Evolutionary conservation across 495 filamentous ascomycete genomes (phyloP).

Genomic region (Hyaloscypha hepaticicola): DNA sequence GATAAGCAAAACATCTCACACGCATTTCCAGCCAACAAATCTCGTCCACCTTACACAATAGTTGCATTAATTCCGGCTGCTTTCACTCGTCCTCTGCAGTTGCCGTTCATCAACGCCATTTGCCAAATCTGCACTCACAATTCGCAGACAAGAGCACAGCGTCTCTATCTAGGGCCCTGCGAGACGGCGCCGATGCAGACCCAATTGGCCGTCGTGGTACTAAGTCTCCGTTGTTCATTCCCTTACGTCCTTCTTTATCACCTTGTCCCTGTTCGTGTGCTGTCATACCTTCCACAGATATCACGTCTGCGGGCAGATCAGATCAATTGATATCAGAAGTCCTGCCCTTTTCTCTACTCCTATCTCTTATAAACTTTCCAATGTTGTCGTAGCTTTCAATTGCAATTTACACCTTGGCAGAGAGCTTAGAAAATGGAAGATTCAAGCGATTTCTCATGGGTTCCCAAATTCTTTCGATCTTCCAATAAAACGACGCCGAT

Average conservation of each 20-base stretch:
- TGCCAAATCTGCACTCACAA: slow-evolving; percentile 4
- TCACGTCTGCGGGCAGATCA: slow-evolving; percentile 6
- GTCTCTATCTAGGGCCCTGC: not conserved
- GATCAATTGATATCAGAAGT: not conserved
- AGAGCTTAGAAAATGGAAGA: slow-evolving; percentile 16
- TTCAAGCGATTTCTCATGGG: slow-evolving; percentile 25
- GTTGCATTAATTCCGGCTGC: not conserved
- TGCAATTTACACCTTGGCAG: not conserved
- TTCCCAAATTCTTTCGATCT: slow-evolving; percentile 26
- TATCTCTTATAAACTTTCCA: slow-evolving; percentile 10
- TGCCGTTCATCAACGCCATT: slow-evolving; percentile 1
- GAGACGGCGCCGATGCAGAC: slow-evolving; percentile 5
- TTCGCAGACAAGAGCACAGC: not conserved
- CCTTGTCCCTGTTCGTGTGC: slow-evolving; percentile 5
- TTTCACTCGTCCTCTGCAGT: not conserved
- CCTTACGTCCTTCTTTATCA: slow-evolving; percentile 26
- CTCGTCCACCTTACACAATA: slow-evolving; percentile 8
- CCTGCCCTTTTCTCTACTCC: not conserved
- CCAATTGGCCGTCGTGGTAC: slow-evolving; percentile 16
- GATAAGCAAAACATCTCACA: slow-evolving; percentile 1
- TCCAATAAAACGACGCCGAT: slow-evolving; percentile 6
- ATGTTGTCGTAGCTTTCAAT: slow-evolving; percentile 18
- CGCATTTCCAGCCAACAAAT: slow-evolving; percentile 2
- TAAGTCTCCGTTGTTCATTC: slow-evolving; percentile 25
- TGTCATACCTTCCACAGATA: slow-evolving; percentile 12